A percentile compares a stretch with the other conserved stretches of the same genome.
These are phyloP conservation scores for Closterium sp. DNA, from an alignment of 139 green algal species.

Conservation along the genomic window DNA sequence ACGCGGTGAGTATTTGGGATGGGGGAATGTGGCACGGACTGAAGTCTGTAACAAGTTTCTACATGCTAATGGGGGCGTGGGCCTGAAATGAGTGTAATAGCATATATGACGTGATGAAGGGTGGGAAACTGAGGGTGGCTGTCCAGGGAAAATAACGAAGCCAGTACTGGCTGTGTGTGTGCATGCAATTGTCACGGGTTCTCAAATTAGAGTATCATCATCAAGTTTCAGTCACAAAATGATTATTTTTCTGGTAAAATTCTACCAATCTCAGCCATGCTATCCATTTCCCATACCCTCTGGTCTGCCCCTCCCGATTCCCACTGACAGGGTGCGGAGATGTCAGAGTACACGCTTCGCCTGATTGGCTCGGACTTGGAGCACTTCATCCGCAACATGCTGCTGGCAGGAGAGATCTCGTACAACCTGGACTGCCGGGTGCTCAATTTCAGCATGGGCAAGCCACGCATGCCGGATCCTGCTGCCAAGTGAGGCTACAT, in stretches of 20 bases:
- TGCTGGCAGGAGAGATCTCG: constrained; percentile 53
- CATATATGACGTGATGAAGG: too few species aligned
- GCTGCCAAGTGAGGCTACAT: neutral
- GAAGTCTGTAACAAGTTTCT: neutral
- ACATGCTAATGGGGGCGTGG: neutral
- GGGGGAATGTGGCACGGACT: neutral
- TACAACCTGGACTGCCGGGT: constrained; percentile 55
- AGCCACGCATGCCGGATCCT: constrained; percentile 23
- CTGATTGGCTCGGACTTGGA: constrained; percentile 56
- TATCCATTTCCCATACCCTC: too few species aligned
- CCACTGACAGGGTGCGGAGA: constrained; percentile 34
- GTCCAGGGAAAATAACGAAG: too few species aligned
- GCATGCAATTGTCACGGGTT: too few species aligned
- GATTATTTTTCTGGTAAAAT: too few species aligned
- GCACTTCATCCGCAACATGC: constrained; percentile 52
- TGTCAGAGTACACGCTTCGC: constrained; percentile 55
- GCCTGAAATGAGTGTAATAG: neutral
- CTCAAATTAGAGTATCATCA: too few species aligned
- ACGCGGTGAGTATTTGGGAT: constrained; percentile 15
- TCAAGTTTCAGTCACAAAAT: too few species aligned
- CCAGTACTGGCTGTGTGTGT: too few species aligned
- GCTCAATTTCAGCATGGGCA: constrained; percentile 58
- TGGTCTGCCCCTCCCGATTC: too few species aligned
- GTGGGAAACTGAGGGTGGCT: too few species aligned
- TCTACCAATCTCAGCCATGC: too few species aligned